phyloP scores from a whole-genome alignment of 208 protist species.

The Blastocrithidia nonstop region DNA sequence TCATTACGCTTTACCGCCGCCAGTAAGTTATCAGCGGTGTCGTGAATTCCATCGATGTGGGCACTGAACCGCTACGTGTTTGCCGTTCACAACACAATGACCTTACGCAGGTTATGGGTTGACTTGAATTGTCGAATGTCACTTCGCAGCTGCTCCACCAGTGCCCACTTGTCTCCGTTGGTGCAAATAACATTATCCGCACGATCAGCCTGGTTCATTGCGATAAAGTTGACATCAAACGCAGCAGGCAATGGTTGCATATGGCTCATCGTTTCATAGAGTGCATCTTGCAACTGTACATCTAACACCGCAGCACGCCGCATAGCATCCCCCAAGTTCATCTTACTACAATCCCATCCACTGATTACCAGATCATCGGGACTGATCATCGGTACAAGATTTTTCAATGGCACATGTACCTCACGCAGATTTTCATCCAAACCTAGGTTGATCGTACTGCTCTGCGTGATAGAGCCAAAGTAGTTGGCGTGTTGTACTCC shows the following conservation, averaged over 20 bases:
- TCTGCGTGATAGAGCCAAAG: slow-evolving; percentile 95
- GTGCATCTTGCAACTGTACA: slow-evolving; percentile 79
- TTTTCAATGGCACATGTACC: slow-evolving; percentile 87
- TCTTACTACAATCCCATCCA: slow-evolving; percentile 96
- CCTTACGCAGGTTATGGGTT: slow-evolving; percentile 88
- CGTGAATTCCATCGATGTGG: slow-evolving; percentile 86
- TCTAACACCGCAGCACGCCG: slow-evolving; percentile 91
- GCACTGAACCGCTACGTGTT: slow-evolving; percentile 97
- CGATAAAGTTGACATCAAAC: slow-evolving; percentile 97
- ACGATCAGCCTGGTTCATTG: slow-evolving; percentile 93
- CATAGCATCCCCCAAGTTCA: slow-evolving; percentile 92
- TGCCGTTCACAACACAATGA: slow-evolving; percentile 97
- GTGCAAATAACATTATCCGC: slow-evolving; percentile 94
- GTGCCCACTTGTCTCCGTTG: slow-evolving; percentile 79
- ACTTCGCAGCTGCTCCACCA: slow-evolving; percentile 86
- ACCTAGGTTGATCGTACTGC: slow-evolving; percentile 91
- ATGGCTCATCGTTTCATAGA: slow-evolving; percentile 76
- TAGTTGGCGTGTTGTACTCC: slow-evolving; percentile 92
- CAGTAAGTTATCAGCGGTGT: slow-evolving; percentile 93
- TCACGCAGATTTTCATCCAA: slow-evolving; percentile 77
- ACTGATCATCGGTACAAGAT: slow-evolving; percentile 93
- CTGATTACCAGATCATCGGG: slow-evolving; percentile 95
- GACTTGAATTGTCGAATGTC: slow-evolving; percentile 91
- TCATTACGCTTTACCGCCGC: slow-evolving; percentile 76
- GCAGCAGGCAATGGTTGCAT: slow-evolving; percentile 90